These are phyloP conservation scores for Parathielavia hyrcaniae DNA, from an alignment of 495 filamentous ascomycete genomes.

Conservation along the genomic window DNA sequence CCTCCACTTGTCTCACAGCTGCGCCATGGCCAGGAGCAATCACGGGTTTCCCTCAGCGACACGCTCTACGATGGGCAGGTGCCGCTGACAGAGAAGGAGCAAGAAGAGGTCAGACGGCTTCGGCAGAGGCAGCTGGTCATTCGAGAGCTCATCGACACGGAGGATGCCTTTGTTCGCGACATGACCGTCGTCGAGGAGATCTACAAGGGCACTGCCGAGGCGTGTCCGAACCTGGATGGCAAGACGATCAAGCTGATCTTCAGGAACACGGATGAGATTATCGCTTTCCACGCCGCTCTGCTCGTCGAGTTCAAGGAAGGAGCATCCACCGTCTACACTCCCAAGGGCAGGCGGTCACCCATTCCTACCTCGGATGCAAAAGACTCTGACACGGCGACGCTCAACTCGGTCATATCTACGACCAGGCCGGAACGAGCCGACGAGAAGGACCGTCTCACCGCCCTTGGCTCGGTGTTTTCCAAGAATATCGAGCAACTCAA, in stretches of 20 bases:
- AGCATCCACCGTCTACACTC: slow-evolving; percentile 63
- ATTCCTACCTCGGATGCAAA: slow-evolving; percentile 27
- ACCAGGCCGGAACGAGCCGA: slow-evolving; percentile 37
- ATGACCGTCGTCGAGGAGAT: slow-evolving; percentile 96
- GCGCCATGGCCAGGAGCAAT: slow-evolving; percentile 33
- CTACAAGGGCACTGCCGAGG: slow-evolving; percentile 88
- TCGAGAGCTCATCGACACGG: slow-evolving; percentile 87
- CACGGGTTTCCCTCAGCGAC: slow-evolving; percentile 18
- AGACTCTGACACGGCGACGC: slow-evolving; percentile 33
- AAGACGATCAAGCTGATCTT: slow-evolving; percentile 86
- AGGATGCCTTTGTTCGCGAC: slow-evolving; percentile 77
- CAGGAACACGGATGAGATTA: slow-evolving; percentile 80
- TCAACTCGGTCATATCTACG: slow-evolving; percentile 24
- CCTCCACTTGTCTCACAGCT: slow-evolving; percentile 34
- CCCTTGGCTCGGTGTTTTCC: slow-evolving; percentile 71
- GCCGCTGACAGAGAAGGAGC: slow-evolving; percentile 24
- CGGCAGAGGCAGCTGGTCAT: slow-evolving; percentile 68
- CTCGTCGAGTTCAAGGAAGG: slow-evolving; percentile 71
- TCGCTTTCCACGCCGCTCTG: slow-evolving; percentile 72
- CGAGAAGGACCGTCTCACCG: slow-evolving; percentile 64
- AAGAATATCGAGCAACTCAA: slow-evolving; percentile 72
- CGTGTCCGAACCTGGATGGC: slow-evolving; percentile 67
- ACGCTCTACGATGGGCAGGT: slow-evolving; percentile 19
- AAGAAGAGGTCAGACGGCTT: slow-evolving; percentile 43
- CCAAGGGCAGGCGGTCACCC: slow-evolving; percentile 42